Conservation (phyloP, 306 rosid species). For the Astragalus glycyphyllos region DNA sequence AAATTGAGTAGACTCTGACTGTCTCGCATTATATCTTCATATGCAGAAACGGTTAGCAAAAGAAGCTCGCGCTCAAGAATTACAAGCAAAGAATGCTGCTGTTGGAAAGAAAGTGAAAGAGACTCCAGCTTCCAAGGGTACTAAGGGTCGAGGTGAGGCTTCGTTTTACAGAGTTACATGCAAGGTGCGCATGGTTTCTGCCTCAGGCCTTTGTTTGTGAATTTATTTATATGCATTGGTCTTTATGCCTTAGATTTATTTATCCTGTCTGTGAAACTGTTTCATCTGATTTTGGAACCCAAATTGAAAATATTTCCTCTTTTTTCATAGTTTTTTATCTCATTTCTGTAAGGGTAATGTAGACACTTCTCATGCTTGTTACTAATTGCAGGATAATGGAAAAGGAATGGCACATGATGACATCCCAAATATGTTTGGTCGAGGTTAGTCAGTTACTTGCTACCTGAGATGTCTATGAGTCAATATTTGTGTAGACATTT, state of each 20-base stretch:
- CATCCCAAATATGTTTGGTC: conserved; percentile 99
- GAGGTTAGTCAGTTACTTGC: conserved; percentile 65
- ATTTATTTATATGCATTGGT: conserved; percentile 19
- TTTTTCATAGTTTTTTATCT: conserved; percentile 33
- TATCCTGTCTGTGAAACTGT: background rate
- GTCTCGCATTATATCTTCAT: conserved; percentile 33
- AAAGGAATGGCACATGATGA: conserved; percentile 98
- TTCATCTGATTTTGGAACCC: conserved; percentile 36
- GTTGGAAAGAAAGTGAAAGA: conserved; percentile 87
- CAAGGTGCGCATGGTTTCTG: conserved; percentile 62
- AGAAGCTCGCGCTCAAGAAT: conserved; percentile 86
- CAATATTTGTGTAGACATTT: conserved; percentile 12
- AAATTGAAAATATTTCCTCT: conserved; percentile 16
- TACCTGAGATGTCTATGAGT: conserved; percentile 34
- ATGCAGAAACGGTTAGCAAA: conserved; percentile 81
- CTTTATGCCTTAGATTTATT: conserved; percentile 31
- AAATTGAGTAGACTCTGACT: conserved; percentile 18
- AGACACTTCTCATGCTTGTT: conserved; percentile 32
- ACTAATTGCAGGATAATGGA: conserved; percentile 84
- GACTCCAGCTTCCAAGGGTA: conserved; percentile 60
- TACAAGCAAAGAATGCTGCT: conserved; percentile 79
- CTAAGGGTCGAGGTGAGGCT: conserved; percentile 92
- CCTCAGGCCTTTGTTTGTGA: conserved; percentile 39
- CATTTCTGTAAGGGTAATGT: conserved; percentile 11
- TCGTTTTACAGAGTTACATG: conserved; percentile 93